Base-by-base conservation (phyloP, 805 yeast genomes). In the Tetrapisispora namnaoensis region DNA sequence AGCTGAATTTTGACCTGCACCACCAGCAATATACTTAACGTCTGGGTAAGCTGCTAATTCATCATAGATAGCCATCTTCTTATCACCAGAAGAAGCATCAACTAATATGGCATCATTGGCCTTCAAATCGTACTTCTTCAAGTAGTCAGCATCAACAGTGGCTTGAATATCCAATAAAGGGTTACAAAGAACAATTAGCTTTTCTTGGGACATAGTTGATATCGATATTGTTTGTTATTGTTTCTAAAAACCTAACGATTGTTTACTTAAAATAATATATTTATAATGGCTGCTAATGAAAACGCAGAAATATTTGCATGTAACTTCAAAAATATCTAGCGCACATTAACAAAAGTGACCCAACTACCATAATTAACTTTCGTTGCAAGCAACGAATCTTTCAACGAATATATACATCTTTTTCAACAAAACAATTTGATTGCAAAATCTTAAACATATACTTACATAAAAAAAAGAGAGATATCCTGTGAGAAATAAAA, bases 1-100 rank as follows among this genome's bases (percentile, higher is more conserved):
- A 50, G 98, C 97, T 55, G 98, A 80, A 76, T 93, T 93, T 74
- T 93, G 99, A 52, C 97, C 99, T 61, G 99, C 99, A 68, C 99
- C 99, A 59, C 99, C 99, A 53, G 99, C 99, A 58, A 91, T 79
- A 53, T 81, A 70, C 60, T 80, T 78, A 53, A 87, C 80, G 51
- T 75, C 78, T 36, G 76, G 72, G 65, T 71, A 72, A 36, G 73
- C 68, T 48, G 88, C 71, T 56, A 86, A 77, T 69, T 93, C 98
- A 51, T 78, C 83, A 69, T 75, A 93, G 65, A 93, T 86, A 48
- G 91, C 86, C 80, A 81, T 70, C 72, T 88, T 96, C 67, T 82
- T 77, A 55, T 80, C 89, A 58, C 86, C 95, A 36, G 79, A 79
- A 20, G 57, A 46, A 35, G 64, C 69, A 44, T 66, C 69, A 40